Base-by-base conservation (phyloP, 2,329 filamentous ascomycete species). In the Xylaria sp. region DNA sequence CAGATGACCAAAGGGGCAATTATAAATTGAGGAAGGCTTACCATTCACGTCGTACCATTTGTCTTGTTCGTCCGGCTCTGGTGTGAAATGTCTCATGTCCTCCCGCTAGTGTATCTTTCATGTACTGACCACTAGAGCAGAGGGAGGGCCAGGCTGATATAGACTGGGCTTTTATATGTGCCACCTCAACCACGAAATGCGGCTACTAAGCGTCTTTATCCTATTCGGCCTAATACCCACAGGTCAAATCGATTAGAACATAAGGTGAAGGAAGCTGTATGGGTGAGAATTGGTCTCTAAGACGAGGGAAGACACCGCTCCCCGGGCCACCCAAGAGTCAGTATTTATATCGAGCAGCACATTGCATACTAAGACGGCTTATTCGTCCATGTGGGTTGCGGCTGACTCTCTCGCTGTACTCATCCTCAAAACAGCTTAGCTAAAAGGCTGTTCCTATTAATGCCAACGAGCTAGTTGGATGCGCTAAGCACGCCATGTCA, bases 191-290 rank as follows among this genome's bases (percentile, higher is more conserved):
- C 20, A 54, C 50, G 29, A 47, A 45, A 25, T 53, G 63, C 51
- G 47, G 42, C 63, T 66, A 54, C 38, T 60, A 53, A 62, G 53
- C 50, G 44, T 63, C 29, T 54, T 60, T 67, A 67, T 65, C 39
- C 58, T 47, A 56, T 59, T 57, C 61, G 54, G 45, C 54, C 39
- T 60, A 39, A 51, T 63, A 56, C 62, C 51, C 22, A 39, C 25
- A 62, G 20, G 27, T 27, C 55, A 47, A 36, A 49, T 57, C 42
- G 65, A 55, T 42, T 45, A 44, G 25, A 29, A 22, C 13, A 22
- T 53, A 36, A 39, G 39, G 38, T 27, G 33, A 44, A 44, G 27
- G n/a, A n/a, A 56, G 36, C 51, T 45, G 59, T 49, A 50, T 25
- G 25, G 44, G 39, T 11, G 49, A 50, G 45, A 1, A 15, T 33